A percentile compares a stretch with the other conserved stretches of the same genome.
phyloP scores from a whole-genome alignment of 1,139 yeast genomes.

The Debaryomycetaceae sp. region DNA sequence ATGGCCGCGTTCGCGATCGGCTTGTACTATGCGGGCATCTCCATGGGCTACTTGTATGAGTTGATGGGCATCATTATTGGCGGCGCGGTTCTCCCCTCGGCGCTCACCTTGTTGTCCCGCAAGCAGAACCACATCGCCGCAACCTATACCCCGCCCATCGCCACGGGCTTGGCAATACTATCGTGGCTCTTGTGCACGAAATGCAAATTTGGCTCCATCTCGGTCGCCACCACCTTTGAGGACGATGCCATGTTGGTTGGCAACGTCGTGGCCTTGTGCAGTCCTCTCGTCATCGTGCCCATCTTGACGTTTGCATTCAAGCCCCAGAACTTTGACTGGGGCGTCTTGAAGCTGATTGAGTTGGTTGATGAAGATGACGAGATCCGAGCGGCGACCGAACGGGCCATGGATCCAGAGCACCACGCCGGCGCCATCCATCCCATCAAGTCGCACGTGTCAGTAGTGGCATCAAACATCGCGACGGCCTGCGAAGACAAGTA shows the following conservation, averaged over 20 bases:
- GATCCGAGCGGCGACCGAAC: constrained; percentile 26
- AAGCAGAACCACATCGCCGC: constrained; percentile 58
- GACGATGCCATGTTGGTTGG: constrained; percentile 84
- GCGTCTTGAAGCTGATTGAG: constrained; percentile 40
- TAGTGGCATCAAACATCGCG: constrained; percentile 36
- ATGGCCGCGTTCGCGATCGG: constrained; percentile 83
- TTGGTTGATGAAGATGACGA: constrained; percentile 64
- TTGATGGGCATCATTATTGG: constrained; percentile 83
- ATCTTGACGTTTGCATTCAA: constrained; percentile 51
- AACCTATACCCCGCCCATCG: constrained; percentile 47
- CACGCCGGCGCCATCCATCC: constrained; percentile 16
- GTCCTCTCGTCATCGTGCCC: constrained; percentile 65
- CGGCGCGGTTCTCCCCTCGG: constrained; percentile 73
- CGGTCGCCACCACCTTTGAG: constrained; percentile 56
- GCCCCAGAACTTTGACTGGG: constrained; percentile 71
- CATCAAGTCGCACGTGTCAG: constrained; percentile 23
- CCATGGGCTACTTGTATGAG: constrained; percentile 80
- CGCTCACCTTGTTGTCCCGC: constrained; percentile 58
- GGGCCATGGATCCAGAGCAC: constrained; percentile 22
- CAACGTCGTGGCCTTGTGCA: constrained; percentile 66
- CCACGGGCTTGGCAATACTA: constrained; percentile 51
- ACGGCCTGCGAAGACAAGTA: constrained; percentile 20
- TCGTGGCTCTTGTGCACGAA: constrained; percentile 58
- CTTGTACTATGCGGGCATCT: constrained; percentile 66
- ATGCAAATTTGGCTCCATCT: constrained; percentile 38